Evolutionary conservation across 805 yeast genomes (phyloP).

Genomic region (Nakazawaea wickerhamii): DNA sequence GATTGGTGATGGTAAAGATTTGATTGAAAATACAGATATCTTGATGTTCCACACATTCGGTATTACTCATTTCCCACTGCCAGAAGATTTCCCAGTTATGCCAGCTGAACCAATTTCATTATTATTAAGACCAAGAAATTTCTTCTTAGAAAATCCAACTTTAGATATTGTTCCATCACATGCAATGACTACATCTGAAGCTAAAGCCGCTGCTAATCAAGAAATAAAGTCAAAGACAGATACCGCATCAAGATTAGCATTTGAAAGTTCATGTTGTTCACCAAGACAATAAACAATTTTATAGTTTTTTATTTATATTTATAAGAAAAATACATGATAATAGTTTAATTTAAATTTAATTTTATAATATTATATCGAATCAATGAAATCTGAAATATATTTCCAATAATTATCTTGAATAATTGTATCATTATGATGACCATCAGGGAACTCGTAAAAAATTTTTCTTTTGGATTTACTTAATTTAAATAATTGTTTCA

Average conservation of each 20-base stretch:
- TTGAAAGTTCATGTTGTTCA: constrained; percentile 30
- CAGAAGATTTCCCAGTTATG: constrained; percentile 88
- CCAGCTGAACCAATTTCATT: constrained; percentile 79
- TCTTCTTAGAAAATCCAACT: constrained; percentile 73
- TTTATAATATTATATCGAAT: constrained; percentile 17
- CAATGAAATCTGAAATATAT: constrained; percentile 49
- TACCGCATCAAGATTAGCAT: constrained; percentile 47
- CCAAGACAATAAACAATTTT: background rate
- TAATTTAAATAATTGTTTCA: constrained; percentile 52
- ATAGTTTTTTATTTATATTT: background rate
- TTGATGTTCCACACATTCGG: constrained; percentile 80
- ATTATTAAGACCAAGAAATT: constrained; percentile 72
- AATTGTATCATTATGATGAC: constrained; percentile 82
- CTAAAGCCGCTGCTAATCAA: constrained; percentile 28
- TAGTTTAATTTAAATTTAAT: background rate
- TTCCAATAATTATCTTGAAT: constrained; percentile 77
- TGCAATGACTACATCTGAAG: constrained; percentile 42
- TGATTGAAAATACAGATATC: constrained; percentile 63
- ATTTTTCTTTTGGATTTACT: constrained; percentile 47
- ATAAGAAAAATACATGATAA: background rate
- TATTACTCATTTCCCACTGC: constrained; percentile 81
- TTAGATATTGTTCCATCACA: constrained; percentile 69
- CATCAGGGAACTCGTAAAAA: constrained; percentile 48
- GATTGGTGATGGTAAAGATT: constrained; percentile 57
- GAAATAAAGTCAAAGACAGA: constrained; percentile 41